Conservation (phyloP, 2,329 filamentous ascomycete species). For the Paraphoma chrysanthemicola region DNA sequence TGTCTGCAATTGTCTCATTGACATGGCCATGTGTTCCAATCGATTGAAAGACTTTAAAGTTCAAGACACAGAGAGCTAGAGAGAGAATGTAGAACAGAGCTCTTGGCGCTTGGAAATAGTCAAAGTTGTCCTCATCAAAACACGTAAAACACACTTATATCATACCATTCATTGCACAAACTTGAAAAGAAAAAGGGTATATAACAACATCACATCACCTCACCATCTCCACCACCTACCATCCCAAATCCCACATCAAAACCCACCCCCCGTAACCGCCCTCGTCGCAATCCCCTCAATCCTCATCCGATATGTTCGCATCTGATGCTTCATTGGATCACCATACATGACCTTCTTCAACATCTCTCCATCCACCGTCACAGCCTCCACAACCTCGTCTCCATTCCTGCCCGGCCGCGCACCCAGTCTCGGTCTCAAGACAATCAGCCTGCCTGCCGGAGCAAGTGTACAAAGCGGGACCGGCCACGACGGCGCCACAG, state of each 20-base stretch:
- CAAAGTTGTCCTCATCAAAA: too few species aligned
- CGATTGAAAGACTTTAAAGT: too few species aligned
- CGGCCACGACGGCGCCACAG: conserved; percentile 61
- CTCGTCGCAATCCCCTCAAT: conserved; percentile 75
- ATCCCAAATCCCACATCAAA: conserved; percentile 2
- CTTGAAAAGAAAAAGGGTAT: neutral
- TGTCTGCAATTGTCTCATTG: too few species aligned
- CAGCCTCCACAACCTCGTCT: conserved; percentile 68
- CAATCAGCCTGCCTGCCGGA: conserved; percentile 72
- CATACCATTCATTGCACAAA: neutral
- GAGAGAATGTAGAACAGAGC: too few species aligned
- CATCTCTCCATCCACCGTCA: conserved; percentile 71
- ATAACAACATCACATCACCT: neutral
- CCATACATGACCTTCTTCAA: conserved; percentile 78
- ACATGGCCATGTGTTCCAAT: too few species aligned
- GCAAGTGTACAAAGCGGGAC: conserved; percentile 72
- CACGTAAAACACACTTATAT: too few species aligned
- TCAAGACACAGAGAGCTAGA: too few species aligned
- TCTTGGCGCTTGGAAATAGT: too few species aligned
- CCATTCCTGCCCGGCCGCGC: conserved; percentile 37
- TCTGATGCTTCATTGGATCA: conserved; percentile 79
- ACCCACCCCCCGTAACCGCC: conserved; percentile 63
- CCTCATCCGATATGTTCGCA: conserved; percentile 76
- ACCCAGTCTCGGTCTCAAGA: conserved; percentile 58
- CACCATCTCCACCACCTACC: neutral